Percentiles rank a stretch among this genome's conserved stretches.
Evolutionary conservation across 257 asterid genomes (phyloP).

Genomic region (Linderniella brevidens): DNA sequence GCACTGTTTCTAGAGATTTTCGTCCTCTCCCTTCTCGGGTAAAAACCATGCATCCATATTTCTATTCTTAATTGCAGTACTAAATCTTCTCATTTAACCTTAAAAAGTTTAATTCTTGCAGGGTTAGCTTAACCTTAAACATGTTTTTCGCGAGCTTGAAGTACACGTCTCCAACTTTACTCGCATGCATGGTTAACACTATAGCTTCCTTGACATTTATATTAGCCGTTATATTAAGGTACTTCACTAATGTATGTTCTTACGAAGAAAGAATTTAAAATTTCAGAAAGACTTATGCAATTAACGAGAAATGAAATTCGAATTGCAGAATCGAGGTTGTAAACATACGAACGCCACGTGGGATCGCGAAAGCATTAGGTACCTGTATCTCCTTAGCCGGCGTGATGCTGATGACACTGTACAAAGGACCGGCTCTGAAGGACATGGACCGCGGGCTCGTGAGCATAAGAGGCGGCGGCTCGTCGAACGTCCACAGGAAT

Average conservation of each 20-base stretch:
- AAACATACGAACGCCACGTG: constrained; percentile 30
- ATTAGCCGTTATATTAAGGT: constrained; percentile 60
- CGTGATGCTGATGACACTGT: constrained; percentile 49
- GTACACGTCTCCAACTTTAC: constrained; percentile 46
- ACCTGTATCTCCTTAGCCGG: constrained; percentile 52
- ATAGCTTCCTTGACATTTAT: constrained; percentile 57
- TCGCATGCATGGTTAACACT: constrained; percentile 54
- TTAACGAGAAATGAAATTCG: neutral
- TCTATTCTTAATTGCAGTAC: neutral
- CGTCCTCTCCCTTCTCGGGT: constrained; percentile 55
- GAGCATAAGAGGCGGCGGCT: constrained; percentile 21
- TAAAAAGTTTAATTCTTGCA: constrained; percentile 13
- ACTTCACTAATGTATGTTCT: neutral
- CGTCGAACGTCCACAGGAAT: constrained; percentile 18
- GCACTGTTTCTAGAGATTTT: constrained; percentile 36
- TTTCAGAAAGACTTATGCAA: neutral
- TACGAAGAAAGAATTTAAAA: no score
- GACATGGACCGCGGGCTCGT: constrained; percentile 27
- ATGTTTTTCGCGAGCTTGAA: constrained; percentile 53
- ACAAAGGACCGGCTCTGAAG: constrained; percentile 39
- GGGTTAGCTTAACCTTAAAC: constrained; percentile 57
- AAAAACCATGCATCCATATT: neutral
- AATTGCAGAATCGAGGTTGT: constrained; percentile 47
- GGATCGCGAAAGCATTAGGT: constrained; percentile 45
- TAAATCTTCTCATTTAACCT: no score